Base-by-base conservation (phyloP, 1,284 basidiomycete species). In the Kwoniella shivajii region DNA sequence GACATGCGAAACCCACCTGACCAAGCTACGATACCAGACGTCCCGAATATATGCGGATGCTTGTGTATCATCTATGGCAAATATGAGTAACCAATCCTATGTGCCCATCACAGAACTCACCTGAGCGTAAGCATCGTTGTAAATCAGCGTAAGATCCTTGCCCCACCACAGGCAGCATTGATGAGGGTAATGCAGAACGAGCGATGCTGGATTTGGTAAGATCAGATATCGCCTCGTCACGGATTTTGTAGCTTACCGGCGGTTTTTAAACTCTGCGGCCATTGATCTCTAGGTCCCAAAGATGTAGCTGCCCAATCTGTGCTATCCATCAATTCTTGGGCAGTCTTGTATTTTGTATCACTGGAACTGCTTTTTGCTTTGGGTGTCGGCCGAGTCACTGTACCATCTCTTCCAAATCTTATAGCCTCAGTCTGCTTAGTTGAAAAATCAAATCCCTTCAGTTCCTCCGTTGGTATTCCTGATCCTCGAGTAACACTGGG, bases 91-190 rank as follows among this genome's bases (percentile, higher is more conserved):
- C 18, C 39, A 31, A 31, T 44, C 46, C 7, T 27, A 2, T 18
- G 29, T 1, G 20, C n/a, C 24, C 22, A 14, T 27, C 14, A 18
- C 30, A 13, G 18, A 22, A 36, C 49, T 22, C 26, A 65, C 64
- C 50, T 69, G 67, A 7, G 74, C 67, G 37, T 73, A 76, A 1
- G 61, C 58, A 43, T 70, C 67, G 51, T 78, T 78, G 59, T 78
- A 78, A 13, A 78, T 64, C 51, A 76, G 43, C 2, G 73, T 74
- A 27, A 74, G 52, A 20, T 77, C 73, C 45, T 64, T 59, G 11
- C 75, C 74, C 73, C 74, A 76, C 75, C 75, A 78, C 5, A 78
- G 45, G 30, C 66, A 72, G 20, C 67, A 71, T 36, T 71, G 65
- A 43, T 71, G 63, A 0, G 75, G 75, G 39, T 72, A 70, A 24